Conservation (phyloP, 805 yeast species). For the Millerozyma miso region DNA sequence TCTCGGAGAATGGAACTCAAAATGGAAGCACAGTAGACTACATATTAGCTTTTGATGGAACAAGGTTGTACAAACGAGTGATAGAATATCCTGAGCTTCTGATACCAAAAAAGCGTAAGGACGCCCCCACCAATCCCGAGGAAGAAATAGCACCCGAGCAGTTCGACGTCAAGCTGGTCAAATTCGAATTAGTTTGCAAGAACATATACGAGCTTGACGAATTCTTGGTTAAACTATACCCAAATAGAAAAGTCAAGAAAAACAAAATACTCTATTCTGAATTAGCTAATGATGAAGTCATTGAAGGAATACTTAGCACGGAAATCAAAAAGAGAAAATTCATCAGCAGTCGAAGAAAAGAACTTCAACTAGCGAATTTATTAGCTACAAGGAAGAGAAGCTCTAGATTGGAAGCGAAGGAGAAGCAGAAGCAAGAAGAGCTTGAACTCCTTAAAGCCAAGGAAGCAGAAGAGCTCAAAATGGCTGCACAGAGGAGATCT, state of each 20-base stretch:
- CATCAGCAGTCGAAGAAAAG: slow-evolving; percentile 54
- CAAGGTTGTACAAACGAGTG: slow-evolving; percentile 45
- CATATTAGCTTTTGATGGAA: slow-evolving; percentile 43
- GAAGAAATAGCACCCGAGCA: slow-evolving; percentile 18
- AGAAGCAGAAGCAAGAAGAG: slow-evolving; percentile 49
- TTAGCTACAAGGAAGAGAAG: slow-evolving; percentile 71
- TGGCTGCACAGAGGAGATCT: slow-evolving; percentile 40
- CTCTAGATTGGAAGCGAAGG: slow-evolving; percentile 66
- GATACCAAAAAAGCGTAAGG: slow-evolving; percentile 33
- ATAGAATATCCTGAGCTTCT: slow-evolving; percentile 20
- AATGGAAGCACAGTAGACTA: slow-evolving; percentile 23
- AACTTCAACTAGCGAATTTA: slow-evolving; percentile 57
- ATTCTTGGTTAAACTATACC: slow-evolving; percentile 18
- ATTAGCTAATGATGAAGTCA: slow-evolving; percentile 10
- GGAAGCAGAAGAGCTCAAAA: slow-evolving; percentile 41
- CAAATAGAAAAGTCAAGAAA: slow-evolving; percentile 24
- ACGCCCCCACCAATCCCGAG: slow-evolving; percentile 31
- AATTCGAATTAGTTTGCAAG: slow-evolving; percentile 28
- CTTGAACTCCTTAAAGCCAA: slow-evolving; percentile 43
- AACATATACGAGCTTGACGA: slow-evolving; percentile 27
- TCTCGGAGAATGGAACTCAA: slow-evolving; percentile 6
- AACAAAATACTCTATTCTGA: slow-evolving; percentile 16
- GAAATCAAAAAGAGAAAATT: slow-evolving; percentile 54
- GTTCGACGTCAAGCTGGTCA: slow-evolving; percentile 27
- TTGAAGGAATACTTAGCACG: slow-evolving; percentile 25